A percentile compares a stretch with the other conserved stretches of the same genome.
phyloP scores from a whole-genome alignment of 768 basidiomycete genomes.

The Stropharia rugosoannulata region DNA sequence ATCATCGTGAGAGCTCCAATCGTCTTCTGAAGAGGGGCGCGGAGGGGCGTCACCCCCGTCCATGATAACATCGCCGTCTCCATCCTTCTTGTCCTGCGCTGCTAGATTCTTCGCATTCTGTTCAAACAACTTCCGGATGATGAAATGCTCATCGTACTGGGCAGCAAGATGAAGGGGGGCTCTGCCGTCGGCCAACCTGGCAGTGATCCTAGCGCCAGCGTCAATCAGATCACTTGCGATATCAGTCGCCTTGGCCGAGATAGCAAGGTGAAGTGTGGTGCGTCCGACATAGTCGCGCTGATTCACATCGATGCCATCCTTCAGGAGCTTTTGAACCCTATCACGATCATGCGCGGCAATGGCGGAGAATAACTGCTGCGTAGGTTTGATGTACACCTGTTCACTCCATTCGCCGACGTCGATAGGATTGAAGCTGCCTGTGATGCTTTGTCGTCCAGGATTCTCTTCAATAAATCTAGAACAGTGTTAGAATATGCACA shows the following conservation, averaged over 20 bases:
- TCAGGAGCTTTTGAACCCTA: constrained; percentile 37
- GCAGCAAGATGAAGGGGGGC: constrained; percentile 57
- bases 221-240: constrained; percentile 53
- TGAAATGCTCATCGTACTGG: constrained; percentile 37
- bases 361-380: constrained; percentile 55
- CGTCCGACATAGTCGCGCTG: constrained; percentile 63
- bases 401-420: constrained; percentile 67
- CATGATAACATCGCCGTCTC: constrained; percentile 24
- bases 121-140: constrained; percentile 52
- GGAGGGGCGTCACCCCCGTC: constrained; percentile 25
- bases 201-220: constrained; percentile 53
- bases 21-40: constrained; percentile 45
- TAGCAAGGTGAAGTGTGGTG: constrained; percentile 57
- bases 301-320: constrained; percentile 44
- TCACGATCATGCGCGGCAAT: constrained; percentile 45
- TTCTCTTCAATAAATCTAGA: constrained; percentile 57
- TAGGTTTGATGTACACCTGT: constrained; percentile 56
- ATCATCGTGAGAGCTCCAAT: constrained; percentile 47
- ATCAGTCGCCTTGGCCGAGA: constrained; percentile 43
- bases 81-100: constrained; percentile 21
- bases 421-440: constrained; percentile 66
- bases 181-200: constrained; percentile 56
- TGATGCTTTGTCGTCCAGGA: constrained; percentile 59
- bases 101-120: constrained; percentile 37
- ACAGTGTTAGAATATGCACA: not conserved